Base-by-base conservation (phyloP, 306 rosid genomes). In the Medicago arabica region DNA sequence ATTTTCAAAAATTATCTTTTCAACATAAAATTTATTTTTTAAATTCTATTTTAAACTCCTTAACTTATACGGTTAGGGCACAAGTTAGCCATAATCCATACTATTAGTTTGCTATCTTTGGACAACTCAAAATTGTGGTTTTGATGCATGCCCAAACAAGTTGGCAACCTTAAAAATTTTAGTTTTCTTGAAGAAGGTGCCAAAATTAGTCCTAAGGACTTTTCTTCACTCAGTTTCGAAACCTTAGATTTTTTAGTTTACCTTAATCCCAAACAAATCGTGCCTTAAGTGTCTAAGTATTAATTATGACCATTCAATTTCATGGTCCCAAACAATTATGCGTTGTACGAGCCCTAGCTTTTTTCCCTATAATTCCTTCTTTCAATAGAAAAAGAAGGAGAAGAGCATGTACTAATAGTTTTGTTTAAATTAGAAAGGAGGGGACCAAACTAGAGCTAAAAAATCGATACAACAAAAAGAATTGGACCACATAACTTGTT, bases 401-500 rank as follows among this genome's bases (percentile, higher is more conserved):
- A 18, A 58, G 64, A 36, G 62, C 36, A 78, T 50, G 47, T 38
- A 75, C 21, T 51, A 51, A 21, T 76, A 54, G 5, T 10, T 55
- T 39, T 13, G 15, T 58, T 63, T 69, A 69, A 83, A 69, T 19
- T 55, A 38, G 25, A 53, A 76, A 76, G 58, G 14, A 67, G 36
- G 76, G 66, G 82, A 72, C 54, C 78, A 72, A 72, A 49, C 63
- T 39, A 38, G 63, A 31, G 16, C 3, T 6, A 46, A 67, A n/a
- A 73, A 15, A 69, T 18, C 34, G 51, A 71, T 40, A 39, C 36
- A 72, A 64, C 9, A 28, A 43, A 40, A 63, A 13, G 55, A 21
- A 80, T 47, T 54, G 84, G 84, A 81, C 81, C 86, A 60, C 76
- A 61, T 28, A 34, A 8, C 50, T 59, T 23, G 61, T 9, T 71